Evolutionary conservation across 805 yeast genomes (phyloP).

Genomic region (Jamesozyma spencerorum): DNA sequence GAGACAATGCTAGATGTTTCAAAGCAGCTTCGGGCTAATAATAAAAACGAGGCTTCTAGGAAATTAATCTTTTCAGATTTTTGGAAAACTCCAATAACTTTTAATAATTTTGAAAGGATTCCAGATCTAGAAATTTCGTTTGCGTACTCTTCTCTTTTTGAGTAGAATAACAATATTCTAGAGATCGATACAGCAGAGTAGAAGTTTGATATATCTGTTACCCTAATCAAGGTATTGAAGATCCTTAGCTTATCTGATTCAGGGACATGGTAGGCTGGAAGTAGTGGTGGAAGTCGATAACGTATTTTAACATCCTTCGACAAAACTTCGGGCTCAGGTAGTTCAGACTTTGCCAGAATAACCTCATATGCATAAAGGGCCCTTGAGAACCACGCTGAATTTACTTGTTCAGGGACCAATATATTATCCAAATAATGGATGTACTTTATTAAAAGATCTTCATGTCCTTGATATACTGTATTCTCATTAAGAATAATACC

Average conservation of each 20-base stretch:
- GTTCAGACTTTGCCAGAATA: conserved; percentile 40
- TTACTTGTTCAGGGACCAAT: conserved; percentile 32
- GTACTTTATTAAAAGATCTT: conserved; percentile 30
- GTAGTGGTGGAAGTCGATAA: conserved; percentile 12
- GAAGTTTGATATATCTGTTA: conserved; percentile 35
- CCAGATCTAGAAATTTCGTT: conserved; percentile 38
- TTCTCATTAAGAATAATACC: conserved; percentile 36
- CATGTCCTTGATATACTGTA: conserved; percentile 30
- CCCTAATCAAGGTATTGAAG: conserved; percentile 36
- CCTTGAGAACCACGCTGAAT: conserved; percentile 50
- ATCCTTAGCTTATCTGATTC: conserved; percentile 26
- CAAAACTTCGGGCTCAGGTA: conserved; percentile 38
- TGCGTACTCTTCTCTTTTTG: conserved; percentile 37
- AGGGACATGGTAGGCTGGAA: conserved; percentile 19
- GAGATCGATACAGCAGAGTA: conserved; percentile 45
- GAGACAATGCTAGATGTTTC: conserved; percentile 49
- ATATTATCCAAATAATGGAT: conserved; percentile 31
- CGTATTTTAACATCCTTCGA: conserved; percentile 16
- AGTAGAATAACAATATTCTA: conserved; percentile 45
- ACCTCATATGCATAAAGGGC: conserved; percentile 49
- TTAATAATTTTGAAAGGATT: conserved; percentile 39
- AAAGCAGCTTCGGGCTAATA: conserved; percentile 57
- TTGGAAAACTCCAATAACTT: conserved; percentile 32
- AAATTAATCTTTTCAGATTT: conserved; percentile 32
- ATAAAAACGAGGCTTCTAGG: conserved; percentile 41